These are phyloP conservation scores for Fusarium abutilonis DNA, from an alignment of 2,329 filamentous ascomycete genomes.

Conservation along the genomic window DNA sequence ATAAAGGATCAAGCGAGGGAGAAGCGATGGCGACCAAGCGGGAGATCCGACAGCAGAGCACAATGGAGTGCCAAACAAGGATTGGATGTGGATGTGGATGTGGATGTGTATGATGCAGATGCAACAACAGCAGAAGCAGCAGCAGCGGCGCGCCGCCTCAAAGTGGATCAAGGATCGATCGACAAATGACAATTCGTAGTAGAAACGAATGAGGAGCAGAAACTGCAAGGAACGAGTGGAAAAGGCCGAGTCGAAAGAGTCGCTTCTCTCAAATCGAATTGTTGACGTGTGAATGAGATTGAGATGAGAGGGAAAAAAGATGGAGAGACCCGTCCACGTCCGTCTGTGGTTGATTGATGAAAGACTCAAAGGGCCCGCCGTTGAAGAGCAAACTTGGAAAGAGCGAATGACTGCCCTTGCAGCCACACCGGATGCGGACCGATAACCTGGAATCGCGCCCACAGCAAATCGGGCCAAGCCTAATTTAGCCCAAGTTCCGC, in stretches of 20 bases:
- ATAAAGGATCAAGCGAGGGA: conserved; percentile 23
- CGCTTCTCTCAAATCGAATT: conserved; percentile 13
- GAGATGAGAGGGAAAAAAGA: conserved; percentile 21
- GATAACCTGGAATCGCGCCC: conserved; percentile 25
- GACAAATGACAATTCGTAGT: conserved; percentile 15
- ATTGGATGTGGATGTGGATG: neutral
- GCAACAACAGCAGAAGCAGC: neutral
- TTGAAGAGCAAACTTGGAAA: conserved; percentile 34
- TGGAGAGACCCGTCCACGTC: conserved; percentile 20
- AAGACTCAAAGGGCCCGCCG: neutral
- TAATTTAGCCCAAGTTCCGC: conserved; percentile 39
- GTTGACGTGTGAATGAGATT: conserved; percentile 17
- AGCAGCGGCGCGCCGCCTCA: conserved; percentile 40
- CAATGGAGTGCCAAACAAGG: conserved; percentile 7
- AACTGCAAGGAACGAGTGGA: conserved; percentile 31
- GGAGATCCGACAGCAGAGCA: conserved; percentile 10
- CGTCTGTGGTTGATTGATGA: conserved; percentile 39
- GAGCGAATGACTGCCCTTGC: conserved; percentile 35
- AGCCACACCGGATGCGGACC: conserved; percentile 42
- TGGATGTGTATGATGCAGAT: conserved; percentile 16
- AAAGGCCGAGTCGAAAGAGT: conserved; percentile 7
- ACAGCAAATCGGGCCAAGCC: neutral
- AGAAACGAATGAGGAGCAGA: conserved; percentile 26
- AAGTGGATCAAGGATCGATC: conserved; percentile 13
- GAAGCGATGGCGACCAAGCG: conserved; percentile 5